phyloP scores from a whole-genome alignment of 371 early-diverging fungal genomes.

The Rhizopus arrhizus region DNA sequence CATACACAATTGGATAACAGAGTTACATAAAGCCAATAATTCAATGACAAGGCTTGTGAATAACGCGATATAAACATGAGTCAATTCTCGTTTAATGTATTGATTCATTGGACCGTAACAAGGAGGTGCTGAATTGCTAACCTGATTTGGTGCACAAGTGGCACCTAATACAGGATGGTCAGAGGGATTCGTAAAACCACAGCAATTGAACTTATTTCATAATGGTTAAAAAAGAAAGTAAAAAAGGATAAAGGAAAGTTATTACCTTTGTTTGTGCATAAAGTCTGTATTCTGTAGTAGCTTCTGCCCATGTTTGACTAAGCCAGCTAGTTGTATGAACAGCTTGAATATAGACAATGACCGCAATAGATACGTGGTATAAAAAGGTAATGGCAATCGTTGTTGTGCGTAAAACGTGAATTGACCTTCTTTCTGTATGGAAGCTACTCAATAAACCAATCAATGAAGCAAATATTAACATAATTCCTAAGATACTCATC shows the following conservation, averaged over 20 bases:
- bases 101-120: conserved; percentile 32
- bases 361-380: conserved; percentile 42
- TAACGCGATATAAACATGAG: conserved; percentile 36
- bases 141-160: conserved; percentile 31
- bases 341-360: conserved; percentile 45
- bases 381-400: conserved; percentile 38
- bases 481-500: conserved; percentile 45
- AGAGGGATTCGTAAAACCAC: conserved; percentile 38
- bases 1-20: conserved; percentile 36
- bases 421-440: conserved; percentile 29
- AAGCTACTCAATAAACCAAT: conserved; percentile 42
- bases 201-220: conserved; percentile 34
- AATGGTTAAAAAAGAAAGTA: background rate
- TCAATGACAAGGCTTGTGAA: conserved; percentile 41
- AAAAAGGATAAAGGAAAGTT: background rate
- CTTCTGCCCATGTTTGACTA: conserved; percentile 34
- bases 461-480: conserved; percentile 39
- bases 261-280: conserved; percentile 45
- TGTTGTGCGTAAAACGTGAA: conserved; percentile 40
- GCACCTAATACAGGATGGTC: conserved; percentile 33
- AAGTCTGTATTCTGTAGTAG: conserved; percentile 32
- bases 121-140: conserved; percentile 31
- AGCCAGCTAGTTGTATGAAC: conserved; percentile 39
- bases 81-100: conserved; percentile 28
- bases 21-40: conserved; percentile 40